phyloP scores from a whole-genome alignment of 169 alveolate species.

The Fabrea salina region DNA sequence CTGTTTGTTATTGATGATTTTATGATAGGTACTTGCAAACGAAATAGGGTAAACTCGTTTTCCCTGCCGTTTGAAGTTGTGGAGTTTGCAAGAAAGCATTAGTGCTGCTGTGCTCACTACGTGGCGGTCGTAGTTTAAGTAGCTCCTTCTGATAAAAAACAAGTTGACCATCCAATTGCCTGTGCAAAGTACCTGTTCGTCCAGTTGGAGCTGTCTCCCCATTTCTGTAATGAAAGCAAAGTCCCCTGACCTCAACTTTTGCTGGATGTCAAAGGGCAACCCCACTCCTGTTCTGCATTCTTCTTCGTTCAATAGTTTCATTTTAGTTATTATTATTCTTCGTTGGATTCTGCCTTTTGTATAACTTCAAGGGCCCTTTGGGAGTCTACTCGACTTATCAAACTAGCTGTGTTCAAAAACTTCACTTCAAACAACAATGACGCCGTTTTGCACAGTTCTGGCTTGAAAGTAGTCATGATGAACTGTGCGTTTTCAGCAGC shows the following conservation, averaged over 20 bases:
- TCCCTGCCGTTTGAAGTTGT: neutral
- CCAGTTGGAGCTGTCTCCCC: conserved; percentile 25
- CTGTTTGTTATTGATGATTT: neutral
- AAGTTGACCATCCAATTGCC: conserved; percentile 18
- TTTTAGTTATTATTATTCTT: conserved; percentile 4
- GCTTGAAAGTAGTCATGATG: conserved; percentile 73
- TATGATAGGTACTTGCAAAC: neutral
- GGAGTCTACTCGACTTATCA: neutral
- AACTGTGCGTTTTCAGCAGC: conserved; percentile 59
- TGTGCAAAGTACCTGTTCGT: conserved; percentile 5
- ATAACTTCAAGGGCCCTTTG: conserved; percentile 29
- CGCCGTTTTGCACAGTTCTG: conserved; percentile 55
- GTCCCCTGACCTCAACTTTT: conserved; percentile 21
- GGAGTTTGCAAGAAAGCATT: conserved; percentile 17
- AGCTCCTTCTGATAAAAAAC: neutral
- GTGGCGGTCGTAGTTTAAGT: conserved; percentile 21
- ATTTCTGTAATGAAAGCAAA: conserved; percentile 12
- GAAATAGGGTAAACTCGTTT: neutral
- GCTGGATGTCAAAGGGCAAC: conserved; percentile 18
- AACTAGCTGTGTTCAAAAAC: conserved; percentile 18
- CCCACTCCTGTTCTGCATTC: conserved; percentile 32
- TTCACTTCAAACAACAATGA: conserved; percentile 3
- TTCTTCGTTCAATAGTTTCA: neutral
- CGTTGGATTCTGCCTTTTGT: too few relatives aligned
- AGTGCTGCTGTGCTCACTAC: conserved; percentile 14